Evolutionary conservation across 2,329 filamentous ascomycete genomes (phyloP).

Genomic region (Verticillium albo-atrum): DNA sequence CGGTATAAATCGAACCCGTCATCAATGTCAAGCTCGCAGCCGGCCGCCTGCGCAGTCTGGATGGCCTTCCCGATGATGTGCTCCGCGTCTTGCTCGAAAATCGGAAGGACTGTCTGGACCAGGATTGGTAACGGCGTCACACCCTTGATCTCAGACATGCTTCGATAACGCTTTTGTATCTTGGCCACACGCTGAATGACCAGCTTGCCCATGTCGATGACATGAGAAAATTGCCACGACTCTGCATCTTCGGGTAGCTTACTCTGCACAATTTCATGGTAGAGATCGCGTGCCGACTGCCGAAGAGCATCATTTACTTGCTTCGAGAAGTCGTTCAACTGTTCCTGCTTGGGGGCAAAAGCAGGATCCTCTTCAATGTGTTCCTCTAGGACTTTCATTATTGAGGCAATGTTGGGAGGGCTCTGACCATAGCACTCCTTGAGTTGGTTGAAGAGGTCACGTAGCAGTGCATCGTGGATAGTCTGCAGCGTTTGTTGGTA

Average conservation of each 20-base stretch:
- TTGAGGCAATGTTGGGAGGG: slow-evolving; percentile 70
- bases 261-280: slow-evolving; percentile 72
- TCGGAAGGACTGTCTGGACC: slow-evolving; percentile 78
- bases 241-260: slow-evolving; percentile 76
- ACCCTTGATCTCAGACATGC: slow-evolving; percentile 83
- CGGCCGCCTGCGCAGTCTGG: slow-evolving; percentile 62
- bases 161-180: slow-evolving; percentile 88
- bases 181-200: slow-evolving; percentile 82
- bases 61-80: slow-evolving; percentile 82
- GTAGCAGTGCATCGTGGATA: slow-evolving; percentile 76
- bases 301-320: slow-evolving; percentile 70
- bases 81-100: slow-evolving; percentile 83
- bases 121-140: slow-evolving; percentile 62
- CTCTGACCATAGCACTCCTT: slow-evolving; percentile 88
- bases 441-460: slow-evolving; percentile 84
- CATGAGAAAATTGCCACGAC: slow-evolving; percentile 86
- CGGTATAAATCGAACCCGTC: slow-evolving; percentile 94
- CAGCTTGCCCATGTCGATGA: slow-evolving; percentile 81
- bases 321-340: slow-evolving; percentile 66
- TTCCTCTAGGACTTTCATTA: slow-evolving; percentile 75
- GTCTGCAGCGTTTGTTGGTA: slow-evolving; percentile 73
- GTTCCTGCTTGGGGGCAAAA: slow-evolving; percentile 67
- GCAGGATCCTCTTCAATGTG: slow-evolving; percentile 76
- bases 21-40: slow-evolving; percentile 75
- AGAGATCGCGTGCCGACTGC: slow-evolving; percentile 72